A percentile compares a stretch with the other conserved stretches of the same genome.
These are phyloP conservation scores for Carex arenaria DNA, from an alignment of 202 grass and related monocot species.

Conservation along the genomic window DNA sequence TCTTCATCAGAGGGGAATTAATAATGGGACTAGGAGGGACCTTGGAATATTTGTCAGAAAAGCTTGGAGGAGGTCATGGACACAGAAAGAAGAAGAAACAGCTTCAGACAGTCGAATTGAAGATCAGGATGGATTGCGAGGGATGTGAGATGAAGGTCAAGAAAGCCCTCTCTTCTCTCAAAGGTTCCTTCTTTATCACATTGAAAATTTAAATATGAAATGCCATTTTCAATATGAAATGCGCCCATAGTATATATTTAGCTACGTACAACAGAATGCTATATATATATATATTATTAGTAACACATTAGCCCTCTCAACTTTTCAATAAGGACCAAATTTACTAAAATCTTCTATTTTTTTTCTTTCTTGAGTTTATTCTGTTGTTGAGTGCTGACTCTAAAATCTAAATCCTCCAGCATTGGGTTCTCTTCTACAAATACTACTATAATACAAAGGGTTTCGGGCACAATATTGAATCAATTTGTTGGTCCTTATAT, in stretches of 20 bases:
- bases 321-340: too few relatives aligned
- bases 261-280: too few relatives aligned
- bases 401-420: too few relatives aligned
- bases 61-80: conserved; percentile 34
- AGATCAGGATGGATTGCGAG: conserved; percentile 82
- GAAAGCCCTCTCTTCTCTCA: conserved; percentile 50
- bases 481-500: not conserved
- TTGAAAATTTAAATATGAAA: not conserved
- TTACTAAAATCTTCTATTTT: too few relatives aligned
- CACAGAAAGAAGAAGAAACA: conserved; percentile 38
- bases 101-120: conserved; percentile 66
- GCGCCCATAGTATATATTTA: not conserved
- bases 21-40: conserved; percentile 33
- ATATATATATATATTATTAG: too few relatives aligned
- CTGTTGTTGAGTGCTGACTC: too few relatives aligned
- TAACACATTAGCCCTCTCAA: too few relatives aligned
- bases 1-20: not conserved
- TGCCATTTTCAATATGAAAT: conserved; percentile 1
- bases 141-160: conserved; percentile 76
- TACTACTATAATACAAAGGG: not conserved
- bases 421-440: not conserved
- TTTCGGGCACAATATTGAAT: not conserved
- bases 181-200: conserved; percentile 33
- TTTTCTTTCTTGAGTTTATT: too few relatives aligned
- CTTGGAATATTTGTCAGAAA: conserved; percentile 49